A percentile compares a stretch with the other conserved stretches of the same genome.
Evolutionary conservation across 2,329 filamentous ascomycete species (phyloP).

Genomic region (Nannizziopsis barbatae): DNA sequence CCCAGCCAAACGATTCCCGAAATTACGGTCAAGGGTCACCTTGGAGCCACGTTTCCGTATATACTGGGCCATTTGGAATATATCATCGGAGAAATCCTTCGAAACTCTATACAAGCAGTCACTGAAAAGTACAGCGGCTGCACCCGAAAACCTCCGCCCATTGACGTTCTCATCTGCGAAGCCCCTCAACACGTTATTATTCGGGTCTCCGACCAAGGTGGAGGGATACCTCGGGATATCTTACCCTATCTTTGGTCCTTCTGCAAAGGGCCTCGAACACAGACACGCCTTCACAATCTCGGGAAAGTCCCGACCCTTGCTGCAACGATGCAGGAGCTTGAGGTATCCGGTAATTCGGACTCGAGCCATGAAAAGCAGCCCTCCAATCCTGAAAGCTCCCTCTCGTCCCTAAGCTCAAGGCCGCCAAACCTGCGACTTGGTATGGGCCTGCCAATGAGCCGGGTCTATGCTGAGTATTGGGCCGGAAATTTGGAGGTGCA

Average conservation of each 20-base stretch:
- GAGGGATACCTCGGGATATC: slow-evolving; percentile 75
- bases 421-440: slow-evolving; percentile 80
- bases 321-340: slow-evolving; percentile 82
- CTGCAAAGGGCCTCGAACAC: slow-evolving; percentile 74
- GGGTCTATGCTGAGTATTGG: slow-evolving; percentile 97
- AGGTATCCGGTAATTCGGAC: slow-evolving; percentile 32
- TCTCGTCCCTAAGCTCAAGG: slow-evolving; percentile 68
- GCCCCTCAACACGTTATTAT: slow-evolving; percentile 92
- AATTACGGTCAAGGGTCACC: slow-evolving; percentile 71
- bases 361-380: slow-evolving; percentile 11
- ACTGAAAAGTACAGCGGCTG: slow-evolving; percentile 57
- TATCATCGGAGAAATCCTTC: slow-evolving; percentile 85
- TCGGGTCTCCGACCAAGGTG: slow-evolving; percentile 87
- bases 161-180: slow-evolving; percentile 91
- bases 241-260: slow-evolving; percentile 94
- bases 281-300: slow-evolving; percentile 71
- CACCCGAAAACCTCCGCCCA: slow-evolving; percentile 54
- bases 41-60: slow-evolving; percentile 86
- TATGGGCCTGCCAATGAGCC: slow-evolving; percentile 85
- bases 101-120: slow-evolving; percentile 88
- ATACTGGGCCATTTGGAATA: slow-evolving; percentile 95
- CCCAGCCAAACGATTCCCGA: slow-evolving; percentile 61
- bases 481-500: slow-evolving; percentile 84
- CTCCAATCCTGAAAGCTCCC: slow-evolving; percentile 46
- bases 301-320: slow-evolving; percentile 80